Evolutionary conservation across 208 protist species (phyloP).

Genomic region (Acanthamoeba quina): DNA sequence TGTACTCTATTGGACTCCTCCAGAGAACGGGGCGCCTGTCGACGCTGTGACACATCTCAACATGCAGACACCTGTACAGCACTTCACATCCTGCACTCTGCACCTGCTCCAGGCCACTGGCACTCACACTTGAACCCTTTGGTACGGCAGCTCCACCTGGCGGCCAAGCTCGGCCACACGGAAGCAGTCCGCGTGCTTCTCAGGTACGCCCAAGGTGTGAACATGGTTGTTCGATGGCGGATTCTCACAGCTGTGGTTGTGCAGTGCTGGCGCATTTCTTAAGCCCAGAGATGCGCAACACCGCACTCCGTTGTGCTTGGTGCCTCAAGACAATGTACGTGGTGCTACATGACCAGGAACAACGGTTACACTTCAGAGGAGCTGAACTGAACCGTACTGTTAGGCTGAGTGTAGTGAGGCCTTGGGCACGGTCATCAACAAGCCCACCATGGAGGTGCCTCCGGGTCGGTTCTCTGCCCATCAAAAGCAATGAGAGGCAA

Average conservation of each 20-base stretch:
- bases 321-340: neutral
- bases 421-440: neutral
- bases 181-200: neutral
- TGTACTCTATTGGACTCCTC: neutral
- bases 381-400: neutral
- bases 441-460: neutral
- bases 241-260: neutral
- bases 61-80: neutral
- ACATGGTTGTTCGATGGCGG: too few relatives aligned
- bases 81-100: neutral
- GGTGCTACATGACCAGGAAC: too few relatives aligned
- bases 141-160: neutral
- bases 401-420: neutral
- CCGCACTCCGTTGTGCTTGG: neutral
- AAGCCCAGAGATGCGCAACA: neutral
- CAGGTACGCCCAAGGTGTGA: too few relatives aligned
- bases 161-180: constrained; percentile 23
- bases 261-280: neutral
- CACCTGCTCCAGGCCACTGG: too few relatives aligned
- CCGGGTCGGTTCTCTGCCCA: neutral
- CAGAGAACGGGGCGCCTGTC: neutral
- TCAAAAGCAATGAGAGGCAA: too few relatives aligned
- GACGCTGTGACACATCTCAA: neutral
- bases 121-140: neutral
- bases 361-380: neutral